Conservation (phyloP, 257 asterid genomes). For the Ballota nigra region DNA sequence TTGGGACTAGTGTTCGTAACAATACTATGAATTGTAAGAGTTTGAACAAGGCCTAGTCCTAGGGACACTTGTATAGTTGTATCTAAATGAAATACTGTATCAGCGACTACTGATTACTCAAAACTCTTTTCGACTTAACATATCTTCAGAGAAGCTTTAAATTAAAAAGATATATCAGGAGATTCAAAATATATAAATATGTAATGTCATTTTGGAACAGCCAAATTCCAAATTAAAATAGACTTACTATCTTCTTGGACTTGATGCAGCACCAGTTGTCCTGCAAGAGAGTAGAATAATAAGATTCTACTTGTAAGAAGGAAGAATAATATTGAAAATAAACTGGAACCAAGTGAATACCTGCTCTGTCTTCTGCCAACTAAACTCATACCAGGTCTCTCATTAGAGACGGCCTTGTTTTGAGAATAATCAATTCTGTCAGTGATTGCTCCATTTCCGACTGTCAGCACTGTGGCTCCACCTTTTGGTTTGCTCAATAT, state of each 20-base stretch:
- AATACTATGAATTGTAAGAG: background rate
- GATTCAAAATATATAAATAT: no score
- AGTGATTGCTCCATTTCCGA: background rate
- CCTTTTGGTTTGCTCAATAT: slow-evolving; percentile 57
- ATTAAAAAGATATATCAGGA: no score
- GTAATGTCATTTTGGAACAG: background rate
- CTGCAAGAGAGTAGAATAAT: background rate
- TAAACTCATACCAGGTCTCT: background rate
- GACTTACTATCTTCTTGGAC: background rate
- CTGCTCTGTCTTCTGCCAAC: background rate
- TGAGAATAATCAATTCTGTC: background rate
- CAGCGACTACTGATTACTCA: no score
- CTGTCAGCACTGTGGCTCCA: background rate
- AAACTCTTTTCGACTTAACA: no score
- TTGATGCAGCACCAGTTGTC: background rate
- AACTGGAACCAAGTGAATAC: background rate
- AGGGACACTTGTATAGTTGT: background rate
- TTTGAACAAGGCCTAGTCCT: background rate
- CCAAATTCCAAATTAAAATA: background rate
- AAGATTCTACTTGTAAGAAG: background rate
- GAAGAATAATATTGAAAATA: background rate
- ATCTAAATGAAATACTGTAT: background rate
- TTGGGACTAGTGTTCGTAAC: no score
- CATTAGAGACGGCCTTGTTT: background rate
- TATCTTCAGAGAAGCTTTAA: no score